Base-by-base conservation (phyloP, 2,329 filamentous ascomycete species). In the Colletotrichum costaricense region DNA sequence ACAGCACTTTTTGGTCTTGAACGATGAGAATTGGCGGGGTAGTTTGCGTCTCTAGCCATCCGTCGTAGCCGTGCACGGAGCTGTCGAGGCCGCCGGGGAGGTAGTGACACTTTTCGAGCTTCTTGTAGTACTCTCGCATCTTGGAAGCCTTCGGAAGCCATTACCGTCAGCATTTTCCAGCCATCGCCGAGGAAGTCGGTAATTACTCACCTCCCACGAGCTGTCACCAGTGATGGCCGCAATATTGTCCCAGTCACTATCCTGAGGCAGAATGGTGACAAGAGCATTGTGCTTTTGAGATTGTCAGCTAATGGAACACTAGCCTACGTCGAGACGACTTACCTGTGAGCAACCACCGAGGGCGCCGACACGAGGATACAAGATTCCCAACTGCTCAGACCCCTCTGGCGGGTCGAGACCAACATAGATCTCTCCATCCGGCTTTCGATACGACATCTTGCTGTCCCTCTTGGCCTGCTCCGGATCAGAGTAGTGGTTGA, bases 161-260 rank as follows among this genome's bases (percentile, higher is more conserved):
- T 38, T 8, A 14, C 1, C 9, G 38, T 42, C 19, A 38, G n/a
- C 11, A 14, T 38, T 22, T 59, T 38, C 9, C n/a, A 59, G 12
- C 11, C 19, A 38, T 38, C 4, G 22, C 30, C 14, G 2, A 24
- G 30, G n/a, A 26, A 22, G 38, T 22, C 2, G 22, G 38, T 14
- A 42, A 35, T 3, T n/a, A 1, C 33, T 42, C 3, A 60, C 58
- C 42, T 69, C 69, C 90, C 91, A 93, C 0, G 88, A 88, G 2
- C 79, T 75, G 76, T 93, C 91, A 3, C 90, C 90, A 5, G 91
- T 93, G 30, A 92, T 78, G 12, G 81, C 79, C 3, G 86, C 86
- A 69, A 93, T 88, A 76, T 88, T 81, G 60, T 90, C 83, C 81
- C 88, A 93, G 79, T 93, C 91, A 33, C 85, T 87, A 54, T 88